Evolutionary conservation across 306 rosid species (phyloP).

Genomic region (Macrotyloma uniflorum): DNA sequence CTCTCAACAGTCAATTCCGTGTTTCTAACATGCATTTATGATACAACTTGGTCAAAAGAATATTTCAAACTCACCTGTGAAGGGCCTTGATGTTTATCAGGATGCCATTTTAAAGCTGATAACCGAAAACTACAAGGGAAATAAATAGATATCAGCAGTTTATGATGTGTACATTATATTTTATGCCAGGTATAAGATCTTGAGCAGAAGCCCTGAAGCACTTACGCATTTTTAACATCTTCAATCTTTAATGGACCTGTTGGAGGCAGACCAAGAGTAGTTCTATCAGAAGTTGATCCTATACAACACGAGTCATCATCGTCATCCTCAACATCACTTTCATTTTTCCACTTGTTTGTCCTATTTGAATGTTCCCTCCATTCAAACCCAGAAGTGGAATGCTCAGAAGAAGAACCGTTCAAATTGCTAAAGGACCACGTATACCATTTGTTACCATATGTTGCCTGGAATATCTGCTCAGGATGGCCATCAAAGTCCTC

Average conservation of each 20-base stretch:
- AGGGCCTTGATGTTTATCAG: conserved; percentile 86
- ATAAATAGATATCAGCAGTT: background rate
- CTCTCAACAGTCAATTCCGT: background rate
- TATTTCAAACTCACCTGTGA: conserved; percentile 68
- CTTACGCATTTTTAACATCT: conserved; percentile 93
- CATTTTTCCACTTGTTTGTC: conserved; percentile 57
- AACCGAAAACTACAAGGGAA: conserved; percentile 65
- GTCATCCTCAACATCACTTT: conserved; percentile 63
- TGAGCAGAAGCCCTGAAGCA: background rate
- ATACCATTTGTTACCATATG: conserved; percentile 61
- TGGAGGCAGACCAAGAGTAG: conserved; percentile 78
- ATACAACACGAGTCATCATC: conserved; percentile 43
- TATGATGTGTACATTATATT: background rate
- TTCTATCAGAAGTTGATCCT: conserved; percentile 68
- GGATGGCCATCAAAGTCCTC: conserved; percentile 53
- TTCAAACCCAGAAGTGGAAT: conserved; percentile 62
- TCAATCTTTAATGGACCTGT: conserved; percentile 80
- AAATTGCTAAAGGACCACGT: conserved; percentile 61
- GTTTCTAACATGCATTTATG: conserved; percentile 10
- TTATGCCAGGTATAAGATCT: background rate
- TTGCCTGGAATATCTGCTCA: conserved; percentile 61
- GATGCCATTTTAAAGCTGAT: conserved; percentile 97
- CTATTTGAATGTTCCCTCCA: conserved; percentile 60
- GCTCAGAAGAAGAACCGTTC: conserved; percentile 45
- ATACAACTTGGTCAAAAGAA: conserved; percentile 8